Base-by-base conservation (phyloP, 202 grass and related monocot species). In the Bolboschoenoplectus hybrid region DNA sequence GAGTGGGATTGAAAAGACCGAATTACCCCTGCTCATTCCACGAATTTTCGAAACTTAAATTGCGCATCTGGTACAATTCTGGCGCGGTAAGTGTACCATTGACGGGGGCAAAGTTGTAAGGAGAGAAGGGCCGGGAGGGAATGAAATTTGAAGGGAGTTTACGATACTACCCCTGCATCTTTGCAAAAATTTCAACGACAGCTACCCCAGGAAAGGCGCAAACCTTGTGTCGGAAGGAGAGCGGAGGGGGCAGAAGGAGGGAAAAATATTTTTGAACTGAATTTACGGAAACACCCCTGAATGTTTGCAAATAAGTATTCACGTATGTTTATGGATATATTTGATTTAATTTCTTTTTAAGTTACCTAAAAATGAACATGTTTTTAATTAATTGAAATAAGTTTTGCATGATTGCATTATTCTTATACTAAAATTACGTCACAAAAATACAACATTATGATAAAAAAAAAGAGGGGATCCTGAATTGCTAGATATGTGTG, bases 281-380 rank as follows among this genome's bases (percentile, higher is more conserved):
- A 72, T 44, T 72, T 72, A 72, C 68, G 17, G 2, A 46, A 72
- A 72, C 41, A 46, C 41, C 40, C 68, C 68, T 43, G 68, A 14
- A 46, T 16, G 7, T 19, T 72, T 72, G 41, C 43, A 9, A 72
- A 46, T 72, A 46, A 26, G 26, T 26, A 26, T 26, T 26, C 26
- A 26, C 26, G 26, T 26, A 26, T 49, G 46, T 44, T 44, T 44
- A 44, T 44, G 43, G 43, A 2, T 44, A 44, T 5, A 5, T 44
- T 44, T 44, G 43, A 26, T 26, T 26, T 26, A 26, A 26, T 26
- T 26, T 26, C 26, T 26, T 26, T 26, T 26, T 26, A 26, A 26
- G 26, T 26, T 26, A 26, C 26, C 26, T 26, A 26, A 26, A 26
- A 26, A 26, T 26, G 26, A 26, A 26, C 26, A 26, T 26, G 26